Base-by-base conservation (phyloP, 2,329 filamentous ascomycete genomes). In the Lizonia empirigonia region DNA sequence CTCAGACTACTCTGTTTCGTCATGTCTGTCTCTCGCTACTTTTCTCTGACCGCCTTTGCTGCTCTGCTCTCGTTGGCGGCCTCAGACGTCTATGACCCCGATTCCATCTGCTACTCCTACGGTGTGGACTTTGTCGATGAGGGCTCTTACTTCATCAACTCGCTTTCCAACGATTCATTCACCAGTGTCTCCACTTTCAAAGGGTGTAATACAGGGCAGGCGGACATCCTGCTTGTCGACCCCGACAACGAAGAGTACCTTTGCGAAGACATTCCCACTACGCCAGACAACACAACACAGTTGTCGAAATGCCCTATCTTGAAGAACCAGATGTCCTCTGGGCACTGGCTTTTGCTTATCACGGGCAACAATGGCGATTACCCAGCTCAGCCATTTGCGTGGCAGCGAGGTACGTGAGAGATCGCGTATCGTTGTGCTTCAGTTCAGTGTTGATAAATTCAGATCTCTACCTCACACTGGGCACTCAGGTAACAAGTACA, bases 121-220 rank as follows among this genome's bases (percentile, higher is more conserved):
- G 73, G 73, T 41, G 67, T 75, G 15, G 77, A 80, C 56, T 80
- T 76, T 46, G 61, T 76, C 37, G 71, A 75, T 55, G 75, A 73
- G 27, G 71, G 70, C 2, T 56, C 63, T 15, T 80, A 78, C 63
- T 80, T 78, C 60, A 77, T 78, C 59, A 77, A 79, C 58, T 69
- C 69, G 8, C 59, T 67, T 13, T 77, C 74, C 0, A 64, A 60
- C 3, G 74, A 76, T 2, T 59, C 60, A 5, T 80, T 79, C 56
- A 77, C 74, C 15, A 73, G 73, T 18, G 73, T 77, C 5, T 74
- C 74, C 4, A 71, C 76, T 34, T 79, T 78, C 51, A 59, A 71
- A 40, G 75, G 76, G 24, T 79, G 77, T 59, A 69, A 75, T 29
- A 59, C 65, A 27, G 75, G 74, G 42, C 56, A 68, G 34, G 70